Conservation (phyloP, 495 filamentous ascomycete genomes). For the Peziza echinospora region DNA sequence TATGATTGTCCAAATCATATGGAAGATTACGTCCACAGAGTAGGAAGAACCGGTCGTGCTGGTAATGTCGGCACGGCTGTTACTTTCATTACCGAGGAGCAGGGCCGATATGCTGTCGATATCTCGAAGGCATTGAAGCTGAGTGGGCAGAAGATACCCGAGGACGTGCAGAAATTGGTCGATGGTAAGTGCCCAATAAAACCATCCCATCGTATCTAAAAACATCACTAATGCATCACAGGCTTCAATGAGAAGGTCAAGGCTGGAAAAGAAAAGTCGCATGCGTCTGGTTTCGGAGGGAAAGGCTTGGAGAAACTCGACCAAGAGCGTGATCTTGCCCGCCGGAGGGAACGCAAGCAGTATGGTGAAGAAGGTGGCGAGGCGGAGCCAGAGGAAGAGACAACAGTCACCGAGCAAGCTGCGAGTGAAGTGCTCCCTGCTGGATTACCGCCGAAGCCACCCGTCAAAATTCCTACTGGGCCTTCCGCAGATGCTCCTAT, state of each 20-base stretch:
- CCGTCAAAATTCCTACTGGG: slow-evolving; percentile 22
- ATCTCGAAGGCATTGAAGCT: slow-evolving; percentile 88
- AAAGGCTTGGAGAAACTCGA: slow-evolving; percentile 84
- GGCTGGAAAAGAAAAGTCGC: slow-evolving; percentile 69
- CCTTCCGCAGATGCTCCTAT: slow-evolving; percentile 43
- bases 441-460: not conserved
- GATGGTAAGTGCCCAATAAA: slow-evolving; percentile 23
- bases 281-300: slow-evolving; percentile 68
- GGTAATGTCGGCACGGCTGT: slow-evolving; percentile 89
- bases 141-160: slow-evolving; percentile 63
- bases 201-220: not conserved
- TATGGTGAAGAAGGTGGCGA: slow-evolving; percentile 80
- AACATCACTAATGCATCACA: not conserved
- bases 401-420: slow-evolving; percentile 9
- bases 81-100: slow-evolving; percentile 78
- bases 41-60: slow-evolving; percentile 81
- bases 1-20: slow-evolving; percentile 92
- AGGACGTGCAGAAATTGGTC: slow-evolving; percentile 41
- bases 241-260: slow-evolving; percentile 73
- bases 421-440: slow-evolving; percentile 1
- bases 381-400: slow-evolving; percentile 60
- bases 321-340: slow-evolving; percentile 67
- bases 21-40: slow-evolving; percentile 95
- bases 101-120: slow-evolving; percentile 73
- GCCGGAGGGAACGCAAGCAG: slow-evolving; percentile 62